These are phyloP conservation scores for Candida montana DNA, from an alignment of 805 yeast genomes.

Conservation along the genomic window DNA sequence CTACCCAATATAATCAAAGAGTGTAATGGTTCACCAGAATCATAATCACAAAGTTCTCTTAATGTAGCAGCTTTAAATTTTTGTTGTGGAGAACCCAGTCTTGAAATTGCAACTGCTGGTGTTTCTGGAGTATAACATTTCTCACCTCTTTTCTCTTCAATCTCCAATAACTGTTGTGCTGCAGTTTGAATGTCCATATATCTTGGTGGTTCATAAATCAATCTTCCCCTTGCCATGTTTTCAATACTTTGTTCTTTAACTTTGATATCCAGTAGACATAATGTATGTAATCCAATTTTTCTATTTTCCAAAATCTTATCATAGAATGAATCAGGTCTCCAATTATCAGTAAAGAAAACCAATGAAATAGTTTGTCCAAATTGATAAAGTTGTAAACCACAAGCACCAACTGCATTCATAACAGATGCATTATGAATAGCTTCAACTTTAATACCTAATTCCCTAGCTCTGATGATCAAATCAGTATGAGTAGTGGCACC, in stretches of 20 bases:
- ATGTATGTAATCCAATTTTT: conserved; percentile 84
- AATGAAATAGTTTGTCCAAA: conserved; percentile 97
- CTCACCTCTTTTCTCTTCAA: conserved; percentile 73
- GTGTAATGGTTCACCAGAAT: conserved; percentile 92
- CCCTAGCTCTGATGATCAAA: conserved; percentile 85
- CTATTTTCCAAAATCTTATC: conserved; percentile 85
- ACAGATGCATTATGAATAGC: conserved; percentile 93
- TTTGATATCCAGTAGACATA: conserved; percentile 83
- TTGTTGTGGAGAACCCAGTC: conserved; percentile 86
- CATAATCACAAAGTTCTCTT: conserved; percentile 70
- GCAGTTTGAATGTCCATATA: conserved; percentile 92
- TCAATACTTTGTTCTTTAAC: conserved; percentile 96
- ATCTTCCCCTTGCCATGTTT: conserved; percentile 87
- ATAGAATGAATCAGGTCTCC: conserved; percentile 97
- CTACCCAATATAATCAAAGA: conserved; percentile 87
- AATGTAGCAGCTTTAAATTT: conserved; percentile 80
- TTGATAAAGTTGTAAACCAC: conserved; percentile 90
- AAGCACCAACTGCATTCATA: conserved; percentile 98
- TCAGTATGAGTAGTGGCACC: conserved; percentile 99
- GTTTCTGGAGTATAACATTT: conserved; percentile 79
- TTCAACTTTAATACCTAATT: conserved; percentile 69
- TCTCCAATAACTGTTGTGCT: conserved; percentile 79
- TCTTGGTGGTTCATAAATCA: conserved; percentile 94
- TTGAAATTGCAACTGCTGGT: conserved; percentile 89
- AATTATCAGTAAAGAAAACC: conserved; percentile 89